Evolutionary conservation across 108 stramenopile genomes (phyloP).

Genomic region (Thalassiosira profunda): DNA sequence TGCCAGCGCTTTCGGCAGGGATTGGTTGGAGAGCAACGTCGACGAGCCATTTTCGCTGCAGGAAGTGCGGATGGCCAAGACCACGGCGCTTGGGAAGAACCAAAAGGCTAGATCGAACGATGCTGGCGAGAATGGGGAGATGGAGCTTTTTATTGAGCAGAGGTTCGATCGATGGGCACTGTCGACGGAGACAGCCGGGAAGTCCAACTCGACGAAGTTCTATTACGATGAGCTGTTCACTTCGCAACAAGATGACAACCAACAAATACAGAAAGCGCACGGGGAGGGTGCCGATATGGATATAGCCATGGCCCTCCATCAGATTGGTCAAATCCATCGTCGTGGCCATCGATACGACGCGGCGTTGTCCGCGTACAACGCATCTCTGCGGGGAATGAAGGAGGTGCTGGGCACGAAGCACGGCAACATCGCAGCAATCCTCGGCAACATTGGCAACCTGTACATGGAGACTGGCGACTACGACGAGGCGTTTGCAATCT

Average conservation of each 20-base stretch:
- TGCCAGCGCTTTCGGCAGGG: neutral
- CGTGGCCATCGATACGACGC: conserved; percentile 54
- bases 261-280: neutral
- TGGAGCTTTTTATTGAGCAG: conserved; percentile 63
- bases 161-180: conserved; percentile 35
- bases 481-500: conserved; percentile 81
- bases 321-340: conserved; percentile 80
- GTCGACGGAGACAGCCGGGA: neutral
- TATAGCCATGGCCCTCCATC: conserved; percentile 82
- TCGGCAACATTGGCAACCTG: conserved; percentile 89
- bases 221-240: conserved; percentile 72
- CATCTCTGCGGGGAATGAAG: conserved; percentile 86
- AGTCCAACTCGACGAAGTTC: conserved; percentile 16
- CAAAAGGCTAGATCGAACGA: conserved; percentile 11
- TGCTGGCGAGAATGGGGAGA: conserved; percentile 54
- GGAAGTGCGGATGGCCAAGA: conserved; percentile 46
- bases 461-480: conserved; percentile 88
- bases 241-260: neutral
- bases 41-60: conserved; percentile 40
- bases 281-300: conserved; percentile 64
- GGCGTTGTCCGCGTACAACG: conserved; percentile 77
- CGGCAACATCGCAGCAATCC: conserved; percentile 80
- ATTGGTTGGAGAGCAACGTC: conserved; percentile 11
- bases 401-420: conserved; percentile 69
- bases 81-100: conserved; percentile 17